These are phyloP conservation scores for Stereum hirsutum DNA, from an alignment of 1,284 basidiomycete species.

Conservation along the genomic window DNA sequence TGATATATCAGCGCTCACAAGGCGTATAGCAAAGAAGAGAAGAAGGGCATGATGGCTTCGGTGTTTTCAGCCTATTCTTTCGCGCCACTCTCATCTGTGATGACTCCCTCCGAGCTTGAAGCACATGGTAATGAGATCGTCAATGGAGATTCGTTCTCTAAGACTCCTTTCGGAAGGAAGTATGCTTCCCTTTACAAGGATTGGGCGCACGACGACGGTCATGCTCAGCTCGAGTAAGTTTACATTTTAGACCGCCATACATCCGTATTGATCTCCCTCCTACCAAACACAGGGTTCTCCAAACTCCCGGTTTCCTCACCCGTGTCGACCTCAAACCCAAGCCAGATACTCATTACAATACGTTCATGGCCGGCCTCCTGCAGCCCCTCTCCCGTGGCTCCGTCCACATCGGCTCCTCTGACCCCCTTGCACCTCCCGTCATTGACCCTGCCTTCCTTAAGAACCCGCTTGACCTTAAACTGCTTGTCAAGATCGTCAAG, in stretches of 20 bases:
- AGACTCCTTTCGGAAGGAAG: too few species aligned
- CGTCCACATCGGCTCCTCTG: slow-evolving; percentile 11
- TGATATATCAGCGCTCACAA: too few species aligned
- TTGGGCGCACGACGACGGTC: too few species aligned
- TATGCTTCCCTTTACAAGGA: too few species aligned
- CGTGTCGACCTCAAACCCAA: background rate
- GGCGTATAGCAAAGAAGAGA: too few species aligned
- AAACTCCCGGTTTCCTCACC: background rate
- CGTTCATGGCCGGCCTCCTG: slow-evolving; percentile 10
- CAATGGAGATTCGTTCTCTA: too few species aligned
- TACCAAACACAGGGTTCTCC: background rate
- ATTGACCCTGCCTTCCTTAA: slow-evolving; percentile 12
- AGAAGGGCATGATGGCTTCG: too few species aligned
- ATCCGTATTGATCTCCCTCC: background rate
- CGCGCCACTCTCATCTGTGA: too few species aligned
- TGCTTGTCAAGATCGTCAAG: slow-evolving; percentile 8
- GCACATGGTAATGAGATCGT: too few species aligned
- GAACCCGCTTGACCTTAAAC: slow-evolving; percentile 9
- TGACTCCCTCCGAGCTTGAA: too few species aligned
- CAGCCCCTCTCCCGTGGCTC: slow-evolving; percentile 13
- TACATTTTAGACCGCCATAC: background rate
- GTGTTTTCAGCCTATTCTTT: too few species aligned
- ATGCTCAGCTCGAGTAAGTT: too few species aligned
- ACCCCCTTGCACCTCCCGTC: slow-evolving; percentile 9
- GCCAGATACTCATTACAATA: slow-evolving; percentile 6